These are phyloP conservation scores for Sphagnum fallax DNA, from an alignment of 228 moss, liverwort and hornwort genomes.

Conservation along the genomic window DNA sequence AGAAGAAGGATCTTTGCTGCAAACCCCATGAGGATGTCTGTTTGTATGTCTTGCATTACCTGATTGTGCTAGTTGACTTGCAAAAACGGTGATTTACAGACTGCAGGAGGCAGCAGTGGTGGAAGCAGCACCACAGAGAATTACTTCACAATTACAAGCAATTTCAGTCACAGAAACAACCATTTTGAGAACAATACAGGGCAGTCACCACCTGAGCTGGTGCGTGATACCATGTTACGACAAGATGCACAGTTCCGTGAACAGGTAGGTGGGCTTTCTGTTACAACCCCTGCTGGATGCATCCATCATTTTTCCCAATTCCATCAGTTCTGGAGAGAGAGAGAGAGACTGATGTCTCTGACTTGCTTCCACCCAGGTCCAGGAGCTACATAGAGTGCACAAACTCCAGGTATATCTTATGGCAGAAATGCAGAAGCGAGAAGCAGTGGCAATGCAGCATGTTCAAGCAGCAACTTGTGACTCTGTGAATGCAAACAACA, in stretches of 20 bases:
- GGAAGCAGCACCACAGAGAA: background rate
- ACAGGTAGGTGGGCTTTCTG: conserved; percentile 19
- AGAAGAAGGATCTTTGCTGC: background rate
- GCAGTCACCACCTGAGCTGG: conserved; percentile 8
- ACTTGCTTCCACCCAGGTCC: conserved; percentile 16
- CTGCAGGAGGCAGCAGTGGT: background rate
- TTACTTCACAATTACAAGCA: background rate
- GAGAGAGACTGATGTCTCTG: too few species aligned
- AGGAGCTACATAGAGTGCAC: conserved; percentile 53
- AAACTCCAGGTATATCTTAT: conserved; percentile 39
- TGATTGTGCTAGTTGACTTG: background rate
- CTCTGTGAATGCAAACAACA: background rate
- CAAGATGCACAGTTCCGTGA: conserved; percentile 48
- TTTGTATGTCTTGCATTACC: background rate
- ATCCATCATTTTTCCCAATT: too few species aligned
- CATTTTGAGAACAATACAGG: conserved; percentile 4
- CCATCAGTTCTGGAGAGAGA: too few species aligned
- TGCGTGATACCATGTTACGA: conserved; percentile 21
- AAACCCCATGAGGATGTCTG: conserved; percentile 6
- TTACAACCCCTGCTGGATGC: too few species aligned
- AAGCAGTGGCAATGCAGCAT: background rate
- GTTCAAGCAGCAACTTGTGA: background rate
- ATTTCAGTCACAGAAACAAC: background rate
- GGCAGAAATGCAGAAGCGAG: conserved; percentile 40
- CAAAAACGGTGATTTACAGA: too few species aligned